A percentile compares a stretch with the other conserved stretches of the same genome.
Evolutionary conservation across 225 moss, liverwort and hornwort genomes (phyloP).

Genomic region (Antitrichia curtipendula): DNA sequence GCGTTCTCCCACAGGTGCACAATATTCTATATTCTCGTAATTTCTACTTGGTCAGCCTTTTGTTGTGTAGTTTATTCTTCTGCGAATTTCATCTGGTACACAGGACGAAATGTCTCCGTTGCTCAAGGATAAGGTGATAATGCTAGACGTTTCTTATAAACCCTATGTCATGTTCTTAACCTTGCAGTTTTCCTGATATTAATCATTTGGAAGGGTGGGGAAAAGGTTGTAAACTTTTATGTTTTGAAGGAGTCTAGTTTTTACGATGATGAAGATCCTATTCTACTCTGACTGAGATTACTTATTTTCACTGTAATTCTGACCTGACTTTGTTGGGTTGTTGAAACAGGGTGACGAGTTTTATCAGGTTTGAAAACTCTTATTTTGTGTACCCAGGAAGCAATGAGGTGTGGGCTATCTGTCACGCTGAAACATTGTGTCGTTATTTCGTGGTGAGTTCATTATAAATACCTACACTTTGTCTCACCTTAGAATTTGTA

Average conservation of each 20-base stretch:
- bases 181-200: not conserved
- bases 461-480: not conserved
- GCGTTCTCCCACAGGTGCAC: slow-evolving; percentile 89
- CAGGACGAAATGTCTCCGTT: not conserved
- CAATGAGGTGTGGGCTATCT: slow-evolving; percentile 89
- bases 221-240: not conserved
- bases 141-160: not conserved
- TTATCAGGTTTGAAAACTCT: slow-evolving; percentile 37
- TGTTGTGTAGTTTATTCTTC: not conserved
- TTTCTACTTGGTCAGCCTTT: not conserved
- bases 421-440: slow-evolving; percentile 28
- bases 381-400: slow-evolving; percentile 86
- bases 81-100: not conserved
- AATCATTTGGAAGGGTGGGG: not conserved
- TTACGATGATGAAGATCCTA: not conserved
- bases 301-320: not conserved
- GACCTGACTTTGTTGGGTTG: not conserved
- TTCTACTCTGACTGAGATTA: not conserved
- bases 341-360: slow-evolving; percentile 62
- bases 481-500: not conserved
- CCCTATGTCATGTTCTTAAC: not conserved
- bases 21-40: not conserved
- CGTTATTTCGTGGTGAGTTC: slow-evolving; percentile 68
- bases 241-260: not conserved
- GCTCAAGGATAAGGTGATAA: not conserved